Base-by-base conservation (phyloP, 192 early-diverging fungal genomes). In the Linnemannia hyalina region DNA sequence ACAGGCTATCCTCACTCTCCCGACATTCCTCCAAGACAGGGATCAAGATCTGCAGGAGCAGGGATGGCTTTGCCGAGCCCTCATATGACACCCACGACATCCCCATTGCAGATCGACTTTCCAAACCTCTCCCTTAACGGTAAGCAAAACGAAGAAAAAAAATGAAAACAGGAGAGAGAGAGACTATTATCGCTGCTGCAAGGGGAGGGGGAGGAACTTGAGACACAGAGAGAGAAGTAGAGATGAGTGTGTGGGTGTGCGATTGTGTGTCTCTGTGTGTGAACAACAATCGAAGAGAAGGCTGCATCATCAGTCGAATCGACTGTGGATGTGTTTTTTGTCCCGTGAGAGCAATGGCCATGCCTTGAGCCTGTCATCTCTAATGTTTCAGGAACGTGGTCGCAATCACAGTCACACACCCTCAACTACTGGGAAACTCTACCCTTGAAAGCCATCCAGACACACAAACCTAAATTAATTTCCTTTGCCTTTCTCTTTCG, bases 81-180 rank as follows among this genome's bases (percentile, higher is more conserved):
- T 6, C 84, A 86, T 60, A 70, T 86, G 76, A 78, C 75, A 20
- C 84, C 84, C 29, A 77, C 75, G 0, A 71, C 84, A 4, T 86
- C 84, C 2, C 84, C 84, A 26, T 49, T 80, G 32, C 70, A 74
- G 49, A 70, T 70, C 54, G 84, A 86, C 18, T 81, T 86, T 74
- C 72, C 84, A 3, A 70, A 75, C 15, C 41, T 86, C 29, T 86
- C 84, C 0, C 84, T 86, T 71, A 82, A 82, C 47, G 84, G 84
- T 86, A 81, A 76, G 81, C 57, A 41, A 54, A 42, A 16, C 9
- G 1, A 69, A 36, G 29, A 35, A 35, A 13, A 13, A 20, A 69
- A 69, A 36, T 32, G 4, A 20, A 7, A 68, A 35, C 32, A 68
- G 26, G 0, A 32, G 35, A 40, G n/a, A 26, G 52, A 54, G 22